phyloP scores from a whole-genome alignment of 2,329 filamentous ascomycete genomes.

The Apiospora koreana region DNA sequence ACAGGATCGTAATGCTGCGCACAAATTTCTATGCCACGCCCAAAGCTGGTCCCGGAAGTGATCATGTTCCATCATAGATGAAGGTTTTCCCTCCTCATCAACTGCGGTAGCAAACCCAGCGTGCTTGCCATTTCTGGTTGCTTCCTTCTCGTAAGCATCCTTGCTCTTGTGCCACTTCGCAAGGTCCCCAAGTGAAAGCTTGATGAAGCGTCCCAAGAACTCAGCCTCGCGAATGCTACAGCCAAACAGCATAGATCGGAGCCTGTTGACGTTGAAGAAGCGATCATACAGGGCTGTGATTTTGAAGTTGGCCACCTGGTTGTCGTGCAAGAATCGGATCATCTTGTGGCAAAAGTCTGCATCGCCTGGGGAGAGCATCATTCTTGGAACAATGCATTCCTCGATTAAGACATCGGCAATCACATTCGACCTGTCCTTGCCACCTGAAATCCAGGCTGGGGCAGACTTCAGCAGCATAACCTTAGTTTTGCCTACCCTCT shows the following conservation, averaged over 20 bases:
- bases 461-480: conserved; percentile 71
- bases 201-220: conserved; percentile 89
- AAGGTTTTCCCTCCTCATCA: conserved; percentile 69
- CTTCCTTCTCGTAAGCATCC: conserved; percentile 77
- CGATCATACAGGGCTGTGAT: conserved; percentile 81
- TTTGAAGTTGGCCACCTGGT: conserved; percentile 82
- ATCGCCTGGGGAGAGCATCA: conserved; percentile 81
- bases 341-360: conserved; percentile 87
- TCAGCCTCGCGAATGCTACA: conserved; percentile 90
- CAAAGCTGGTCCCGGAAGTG: conserved; percentile 84
- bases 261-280: conserved; percentile 79
- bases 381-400: conserved; percentile 87
- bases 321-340: conserved; percentile 83
- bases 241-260: conserved; percentile 82
- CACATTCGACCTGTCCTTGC: conserved; percentile 62
- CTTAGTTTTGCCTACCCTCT: conserved; percentile 66
- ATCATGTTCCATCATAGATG: conserved; percentile 76
- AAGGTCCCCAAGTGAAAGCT: conserved; percentile 78
- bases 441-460: conserved; percentile 69
- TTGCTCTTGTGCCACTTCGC: conserved; percentile 82
- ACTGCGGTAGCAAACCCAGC: conserved; percentile 79
- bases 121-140: conserved; percentile 60
- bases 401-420: conserved; percentile 81
- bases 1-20: conserved; percentile 77
- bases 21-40: conserved; percentile 87